Base-by-base conservation (phyloP, 306 rosid species). In the Ochetophila trinervis region DNA sequence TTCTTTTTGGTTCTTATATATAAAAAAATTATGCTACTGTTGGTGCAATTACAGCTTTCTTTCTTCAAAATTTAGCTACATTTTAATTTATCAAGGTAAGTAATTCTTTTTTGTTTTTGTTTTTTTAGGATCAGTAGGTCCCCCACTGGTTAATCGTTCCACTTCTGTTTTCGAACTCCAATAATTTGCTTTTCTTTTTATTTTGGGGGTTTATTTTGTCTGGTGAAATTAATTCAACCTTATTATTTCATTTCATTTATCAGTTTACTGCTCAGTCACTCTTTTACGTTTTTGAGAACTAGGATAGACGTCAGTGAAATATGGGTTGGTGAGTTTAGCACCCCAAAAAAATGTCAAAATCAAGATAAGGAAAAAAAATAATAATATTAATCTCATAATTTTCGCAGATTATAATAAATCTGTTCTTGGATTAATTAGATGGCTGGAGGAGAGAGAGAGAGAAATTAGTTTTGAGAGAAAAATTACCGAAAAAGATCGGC, bases 281-380 rank as follows among this genome's bases (percentile, higher is more conserved):
- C 4, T 58, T 82, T 76, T 68, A 64, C 77, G 67, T 77, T 60
- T 27, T 69, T 53, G 32, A 73, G 73, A 73, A 65, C 63, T 59
- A 69, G 71, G 81, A 67, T 67, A 70, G 79, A 76, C 72, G 32
- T 71, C 71, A 75, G 82, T 68, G 86, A 77, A 40, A 69, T 27
- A 27, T 75, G 68, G 69, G 78, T 85, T 84, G 84, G 87, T 84
- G 87, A 80, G 85, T 71, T 78, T 70, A 68, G 86, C 85, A 80
- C 81, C 79, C 54, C 1, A 11, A 47, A 63, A 67, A 71, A 76
- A 72, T 10, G 85, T 82, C 88, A 76, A 76, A 52, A 68, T 86
- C 81, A 72, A 70, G 77, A 74, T 66, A 69, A 74, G 75, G 44
- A 53, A 66, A 45, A 48, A 51, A 72, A 34, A 59, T 75, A 72